Conservation (phyloP, 495 filamentous ascomycete species). For the Cladorrhinum samala region DNA sequence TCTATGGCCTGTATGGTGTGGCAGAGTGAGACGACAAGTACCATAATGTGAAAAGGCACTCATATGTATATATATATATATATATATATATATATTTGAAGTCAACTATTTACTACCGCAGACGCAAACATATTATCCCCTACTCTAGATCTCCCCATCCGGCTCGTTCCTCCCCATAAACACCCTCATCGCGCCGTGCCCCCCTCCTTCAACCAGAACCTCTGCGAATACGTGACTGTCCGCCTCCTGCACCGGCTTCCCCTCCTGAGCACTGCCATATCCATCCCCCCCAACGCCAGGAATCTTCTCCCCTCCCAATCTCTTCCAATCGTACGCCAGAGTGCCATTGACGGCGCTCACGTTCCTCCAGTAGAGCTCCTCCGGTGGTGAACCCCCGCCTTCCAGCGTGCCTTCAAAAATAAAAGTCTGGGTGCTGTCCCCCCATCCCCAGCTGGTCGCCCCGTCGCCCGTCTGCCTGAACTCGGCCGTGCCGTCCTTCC, state of each 20-base stretch:
- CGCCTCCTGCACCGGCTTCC: neutral
- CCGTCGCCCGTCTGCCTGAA: conserved; percentile 44
- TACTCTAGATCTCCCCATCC: neutral
- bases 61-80: too few relatives aligned
- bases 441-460: conserved; percentile 43
- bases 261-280: neutral
- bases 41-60: too few relatives aligned
- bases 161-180: conserved; percentile 11
- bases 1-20: too few relatives aligned
- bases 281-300: neutral
- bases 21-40: too few relatives aligned
- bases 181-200: conserved; percentile 11
- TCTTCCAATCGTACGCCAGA: conserved; percentile 26
- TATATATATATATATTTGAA: too few relatives aligned
- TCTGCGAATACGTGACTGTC: neutral
- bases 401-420: conserved; percentile 31
- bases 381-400: neutral
- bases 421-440: conserved; percentile 51
- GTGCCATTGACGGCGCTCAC: conserved; percentile 16
- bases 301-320: conserved; percentile 10
- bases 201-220: neutral
- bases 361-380: conserved; percentile 9
- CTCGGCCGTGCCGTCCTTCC: conserved; percentile 49
- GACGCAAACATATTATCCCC: too few relatives aligned
- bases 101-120: too few relatives aligned